Conservation (phyloP, 768 basidiomycete species). For the Leccinum subtestaceum region DNA sequence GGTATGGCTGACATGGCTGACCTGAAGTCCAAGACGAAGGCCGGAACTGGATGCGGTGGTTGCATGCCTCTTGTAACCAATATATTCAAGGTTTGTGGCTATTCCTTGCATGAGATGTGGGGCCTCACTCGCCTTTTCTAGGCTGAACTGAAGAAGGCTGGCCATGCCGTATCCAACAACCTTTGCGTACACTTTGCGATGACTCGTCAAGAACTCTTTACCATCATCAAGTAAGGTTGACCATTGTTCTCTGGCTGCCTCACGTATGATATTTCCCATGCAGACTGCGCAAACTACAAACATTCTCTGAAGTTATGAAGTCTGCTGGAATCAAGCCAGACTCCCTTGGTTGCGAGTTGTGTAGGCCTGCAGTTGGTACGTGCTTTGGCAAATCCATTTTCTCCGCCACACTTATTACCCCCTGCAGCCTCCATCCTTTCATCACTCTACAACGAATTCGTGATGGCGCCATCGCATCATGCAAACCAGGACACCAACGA, state of each 20-base stretch:
- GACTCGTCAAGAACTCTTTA: constrained; percentile 66
- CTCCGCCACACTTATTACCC: background rate
- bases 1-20: constrained; percentile 49
- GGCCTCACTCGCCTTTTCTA: constrained; percentile 28
- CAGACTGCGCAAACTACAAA: constrained; percentile 55
- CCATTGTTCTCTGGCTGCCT: background rate
- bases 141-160: constrained; percentile 66
- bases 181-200: constrained; percentile 66
- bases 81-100: constrained; percentile 17
- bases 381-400: background rate
- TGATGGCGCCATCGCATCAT: constrained; percentile 61
- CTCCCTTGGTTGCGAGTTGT: constrained; percentile 67
- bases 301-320: constrained; percentile 53
- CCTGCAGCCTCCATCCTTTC: constrained; percentile 39
- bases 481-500: constrained; percentile 75
- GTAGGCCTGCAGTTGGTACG: constrained; percentile 63
- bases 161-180: constrained; percentile 53
- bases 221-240: constrained; percentile 45
- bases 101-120: too few species aligned
- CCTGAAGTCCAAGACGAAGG: constrained; percentile 66
- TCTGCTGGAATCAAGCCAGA: constrained; percentile 45
- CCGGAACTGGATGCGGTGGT: constrained; percentile 71
- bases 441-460: constrained; percentile 58
- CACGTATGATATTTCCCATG: background rate
- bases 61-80: constrained; percentile 20